Base-by-base conservation (phyloP, 2,329 filamentous ascomycete species). In the Aspergillus sp. region DNA sequence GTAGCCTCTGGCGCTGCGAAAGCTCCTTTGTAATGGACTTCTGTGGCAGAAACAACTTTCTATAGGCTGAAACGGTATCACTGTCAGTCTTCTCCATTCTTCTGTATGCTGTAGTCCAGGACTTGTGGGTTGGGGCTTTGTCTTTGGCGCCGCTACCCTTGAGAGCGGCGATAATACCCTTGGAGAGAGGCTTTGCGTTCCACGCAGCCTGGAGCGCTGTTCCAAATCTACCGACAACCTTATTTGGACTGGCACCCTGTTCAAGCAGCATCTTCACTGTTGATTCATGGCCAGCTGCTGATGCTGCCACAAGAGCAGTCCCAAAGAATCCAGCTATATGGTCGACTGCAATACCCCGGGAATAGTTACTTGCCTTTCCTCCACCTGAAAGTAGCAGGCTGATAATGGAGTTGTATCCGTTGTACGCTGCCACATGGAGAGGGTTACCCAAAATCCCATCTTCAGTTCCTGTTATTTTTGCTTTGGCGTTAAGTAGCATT, bases 51-150 rank as follows among this genome's bases (percentile, higher is more conserved):
- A 44, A 44, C 41, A 44, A 23, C 41, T 44, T 44, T 5, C 17
- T 19, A n/a, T 23, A 44, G n/a, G 19, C 21, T 1, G 2, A 3
- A 7, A 44, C 21, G 2, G 10, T 21, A 23, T 7, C 2, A 17
- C 17, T 44, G 41, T 44, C 19, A 21, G 1, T 21, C 19, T 23
- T 44, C 8, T 44, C 41, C 10, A 44, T 44, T 44, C 41, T 23
- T 2, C 19, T 23, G 41, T 44, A 44, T 21, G 41, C 41, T 23
- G 41, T 44, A 7, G 41, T 44, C 41, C 41, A 44, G 10, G 19
- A 5, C 19, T 7, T 13, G 1, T 13, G 1, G 1, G 1, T n/a
- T 21, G 23, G 10, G 2, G 0, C 1, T 13, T 23, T 19, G 5
- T 44, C 10, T 5, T 44, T 44, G 15, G 41, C 41, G 5, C 41